phyloP scores from a whole-genome alignment of 1,284 basidiomycete genomes.

The Cutaneotrichosporon sp. region DNA sequence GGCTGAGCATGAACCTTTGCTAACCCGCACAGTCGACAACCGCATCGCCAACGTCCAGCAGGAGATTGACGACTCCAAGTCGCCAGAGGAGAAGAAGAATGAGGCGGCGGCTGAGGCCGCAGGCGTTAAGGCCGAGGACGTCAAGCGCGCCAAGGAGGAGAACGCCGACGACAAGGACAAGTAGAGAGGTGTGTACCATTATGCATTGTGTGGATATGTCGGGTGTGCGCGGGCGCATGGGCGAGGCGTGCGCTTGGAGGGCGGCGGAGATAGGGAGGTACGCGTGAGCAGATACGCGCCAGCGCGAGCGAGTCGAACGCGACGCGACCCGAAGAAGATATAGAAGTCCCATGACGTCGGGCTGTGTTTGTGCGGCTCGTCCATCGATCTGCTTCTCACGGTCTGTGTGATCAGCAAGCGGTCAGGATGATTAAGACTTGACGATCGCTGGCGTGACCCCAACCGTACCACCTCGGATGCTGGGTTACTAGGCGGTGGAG shows the following conservation, averaged over 20 bases:
- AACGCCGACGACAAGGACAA: constrained; percentile 53
- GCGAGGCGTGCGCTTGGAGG: too few species aligned
- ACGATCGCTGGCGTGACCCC: too few species aligned
- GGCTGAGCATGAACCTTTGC: background rate
- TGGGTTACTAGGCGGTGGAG: too few species aligned
- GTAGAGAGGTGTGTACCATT: constrained; percentile 53
- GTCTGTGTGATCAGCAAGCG: too few species aligned
- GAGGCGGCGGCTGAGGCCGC: constrained; percentile 47
- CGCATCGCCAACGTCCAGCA: constrained; percentile 52
- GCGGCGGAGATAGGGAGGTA: too few species aligned
- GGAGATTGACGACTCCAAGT: constrained; percentile 73
- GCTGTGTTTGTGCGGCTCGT: too few species aligned
- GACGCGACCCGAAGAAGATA: background rate
- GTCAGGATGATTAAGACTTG: too few species aligned
- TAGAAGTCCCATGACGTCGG: background rate
- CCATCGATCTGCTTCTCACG: too few species aligned
- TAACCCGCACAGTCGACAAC: constrained; percentile 47
- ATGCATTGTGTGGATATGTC: constrained; percentile 9
- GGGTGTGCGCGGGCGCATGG: too few species aligned
- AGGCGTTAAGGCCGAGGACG: constrained; percentile 54
- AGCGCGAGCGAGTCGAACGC: too few species aligned
- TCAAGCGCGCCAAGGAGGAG: constrained; percentile 52
- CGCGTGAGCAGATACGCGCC: too few species aligned
- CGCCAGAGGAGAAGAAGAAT: constrained; percentile 44
- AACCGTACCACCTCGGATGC: too few species aligned